A percentile compares a stretch with the other conserved stretches of the same genome.
Evolutionary conservation across 2,329 filamentous ascomycete species (phyloP).

Genomic region (Thermothelomyces thermophilus): DNA sequence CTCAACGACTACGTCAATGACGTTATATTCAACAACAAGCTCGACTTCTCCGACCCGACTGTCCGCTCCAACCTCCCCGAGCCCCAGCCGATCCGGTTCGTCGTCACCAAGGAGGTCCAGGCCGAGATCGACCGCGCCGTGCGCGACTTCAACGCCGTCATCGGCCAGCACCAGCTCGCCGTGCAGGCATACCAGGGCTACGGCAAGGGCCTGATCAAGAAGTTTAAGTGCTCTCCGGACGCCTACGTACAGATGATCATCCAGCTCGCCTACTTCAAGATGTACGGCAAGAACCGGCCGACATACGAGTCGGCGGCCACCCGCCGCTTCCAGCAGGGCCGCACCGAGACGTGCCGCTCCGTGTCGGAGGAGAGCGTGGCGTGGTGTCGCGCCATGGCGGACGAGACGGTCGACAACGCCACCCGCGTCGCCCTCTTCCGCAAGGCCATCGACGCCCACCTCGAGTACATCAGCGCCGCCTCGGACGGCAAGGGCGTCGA

Average conservation of each 20-base stretch:
- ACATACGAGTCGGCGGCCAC: conserved; percentile 97
- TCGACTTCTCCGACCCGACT: conserved; percentile 74
- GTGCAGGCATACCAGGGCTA: conserved; percentile 97
- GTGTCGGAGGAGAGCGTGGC: conserved; percentile 88
- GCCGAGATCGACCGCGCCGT: conserved; percentile 72
- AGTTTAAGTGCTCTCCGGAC: conserved; percentile 96
- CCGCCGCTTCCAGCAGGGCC: conserved; percentile 89
- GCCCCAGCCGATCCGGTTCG: conserved; percentile 70
- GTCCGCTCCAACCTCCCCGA: conserved; percentile 80
- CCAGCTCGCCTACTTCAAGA: conserved; percentile 96
- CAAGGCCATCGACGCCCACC: conserved; percentile 71
- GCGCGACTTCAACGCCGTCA: conserved; percentile 72
- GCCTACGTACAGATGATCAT: conserved; percentile 99
- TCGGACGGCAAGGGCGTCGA: conserved; percentile 92
- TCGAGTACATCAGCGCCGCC: conserved; percentile 85
- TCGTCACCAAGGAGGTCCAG: conserved; percentile 65
- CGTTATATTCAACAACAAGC: conserved; percentile 87
- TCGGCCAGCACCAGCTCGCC: conserved; percentile 80
- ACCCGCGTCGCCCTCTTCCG: conserved; percentile 70
- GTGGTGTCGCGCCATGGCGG: conserved; percentile 83
- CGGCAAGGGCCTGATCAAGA: conserved; percentile 97
- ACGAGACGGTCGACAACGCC: conserved; percentile 56
- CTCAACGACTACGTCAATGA: conserved; percentile 93
- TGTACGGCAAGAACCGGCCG: conserved; percentile 95
- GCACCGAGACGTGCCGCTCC: conserved; percentile 89